Conservation (phyloP, 2,329 filamentous ascomycete species). For the Diaporthe velutina region DNA sequence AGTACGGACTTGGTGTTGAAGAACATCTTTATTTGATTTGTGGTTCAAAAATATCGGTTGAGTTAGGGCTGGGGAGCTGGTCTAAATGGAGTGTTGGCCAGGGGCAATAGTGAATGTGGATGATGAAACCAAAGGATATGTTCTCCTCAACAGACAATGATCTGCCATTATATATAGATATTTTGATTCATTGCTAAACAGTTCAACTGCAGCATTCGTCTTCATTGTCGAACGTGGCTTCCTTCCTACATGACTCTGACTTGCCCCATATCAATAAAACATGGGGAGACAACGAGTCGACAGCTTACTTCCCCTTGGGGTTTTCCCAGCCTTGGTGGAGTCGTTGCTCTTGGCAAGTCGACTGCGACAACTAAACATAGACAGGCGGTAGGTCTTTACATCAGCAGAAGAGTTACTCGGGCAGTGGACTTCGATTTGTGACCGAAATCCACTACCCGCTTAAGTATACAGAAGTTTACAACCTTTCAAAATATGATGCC, state of each 20-base stretch:
- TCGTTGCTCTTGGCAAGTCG: not conserved
- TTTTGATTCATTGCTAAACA: not conserved
- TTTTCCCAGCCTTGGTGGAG: not conserved
- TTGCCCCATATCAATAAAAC: not conserved
- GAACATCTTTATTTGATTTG: constrained; percentile 12
- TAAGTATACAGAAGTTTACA: not conserved
- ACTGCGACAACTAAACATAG: not conserved
- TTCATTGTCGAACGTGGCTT: constrained; percentile 1
- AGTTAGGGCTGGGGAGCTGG: not conserved
- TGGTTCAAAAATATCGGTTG: not conserved
- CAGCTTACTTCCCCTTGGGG: not conserved
- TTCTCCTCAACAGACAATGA: not conserved
- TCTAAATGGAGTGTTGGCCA: not conserved
- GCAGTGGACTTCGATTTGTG: not conserved
- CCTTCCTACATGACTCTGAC: constrained; percentile 7
- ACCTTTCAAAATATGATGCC: not conserved
- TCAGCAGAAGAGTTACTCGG: not conserved
- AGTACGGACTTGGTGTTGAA: constrained; percentile 12
- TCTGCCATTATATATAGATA: not conserved
- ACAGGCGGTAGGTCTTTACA: not conserved
- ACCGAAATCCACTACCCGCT: too few relatives aligned
- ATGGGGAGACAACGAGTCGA: constrained; percentile 20
- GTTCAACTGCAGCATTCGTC: not conserved
- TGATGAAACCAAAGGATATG: not conserved
- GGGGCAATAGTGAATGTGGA: not conserved